Base-by-base conservation (phyloP, 306 rosid species). In the Fragaria ananassa region DNA sequence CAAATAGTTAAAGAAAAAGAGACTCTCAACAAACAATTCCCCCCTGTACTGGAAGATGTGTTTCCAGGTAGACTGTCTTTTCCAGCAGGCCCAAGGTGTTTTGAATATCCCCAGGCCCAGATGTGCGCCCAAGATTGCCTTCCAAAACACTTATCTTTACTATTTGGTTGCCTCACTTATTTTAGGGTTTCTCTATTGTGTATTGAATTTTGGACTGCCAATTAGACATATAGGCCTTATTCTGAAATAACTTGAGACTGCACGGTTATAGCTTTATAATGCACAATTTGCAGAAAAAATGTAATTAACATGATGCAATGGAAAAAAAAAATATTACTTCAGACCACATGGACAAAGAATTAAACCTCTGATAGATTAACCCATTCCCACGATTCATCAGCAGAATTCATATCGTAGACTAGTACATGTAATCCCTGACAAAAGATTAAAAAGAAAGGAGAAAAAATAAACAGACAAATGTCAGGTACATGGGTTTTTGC, bases 381-480 rank as follows among this genome's bases (percentile, higher is more conserved):
- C 97, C 94, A 91, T 75, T 94, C 97, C 93, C 89, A 87, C 34
- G 98, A 86, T 84, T 90, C 97, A 67, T 88, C 77, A 3, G 90
- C 80, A 70, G 86, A 82, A 77, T 91, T 90, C 46, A 87, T 85
- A 81, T 91, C 98, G 74, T 94, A 94, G 62, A 91, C 94, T 85
- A 94, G 84, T 61, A 79, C 84, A 87, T 94, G 97, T 42, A 88
- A 86, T 78, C 97, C 94, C 98, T 91, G 87, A 87, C 85, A 75
- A 76, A 9, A 47, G 54, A 61, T 39, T 50, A 71, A 35, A 67
- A 72, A 75, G 7, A 41, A 64, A 64, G 34, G 42, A 17, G 23
- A 68, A 56, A 35, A 15, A 21, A 35, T 1, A 25, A 60, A 60
- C 18, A 3, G 2, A 37, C 21, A 53, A 44, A 35, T 49, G 64